Evolutionary conservation across 352 stramenopile species (phyloP), one percentile per base, ranked within the genome.

Genomic region (Phytopythium litorale): DNA sequence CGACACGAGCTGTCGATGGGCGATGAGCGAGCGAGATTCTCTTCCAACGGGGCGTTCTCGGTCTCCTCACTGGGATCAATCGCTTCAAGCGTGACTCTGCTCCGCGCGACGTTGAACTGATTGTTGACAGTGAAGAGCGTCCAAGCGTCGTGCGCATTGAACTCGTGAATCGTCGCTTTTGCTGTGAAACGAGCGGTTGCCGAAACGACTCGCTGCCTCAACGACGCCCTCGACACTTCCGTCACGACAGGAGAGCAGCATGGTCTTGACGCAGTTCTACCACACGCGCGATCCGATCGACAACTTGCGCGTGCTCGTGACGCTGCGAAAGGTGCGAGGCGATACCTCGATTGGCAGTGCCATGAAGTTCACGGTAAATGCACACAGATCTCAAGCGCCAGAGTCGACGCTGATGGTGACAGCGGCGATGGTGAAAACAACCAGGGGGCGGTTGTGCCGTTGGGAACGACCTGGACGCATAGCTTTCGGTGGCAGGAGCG

Each of bases 281-380:
- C 81, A 91, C 75, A 83, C 84, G 49, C 76, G 75, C 63, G 81
- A 89, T 60, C 79, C 84, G 12, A 89, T 92, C 62, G 79, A 88
- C 64, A 87, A 90, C 56, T 62, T 92, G 18, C 68, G 66, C 48
- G 48, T 92, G 35, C 65, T 67, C 19, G 78, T 90, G 25, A 79
- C 71, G 3, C 69, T 85, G 23, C 79, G 81, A 48, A 91, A 92
- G 79, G 84, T 87, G 32, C 12, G 37, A 18, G 25, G 35, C 35
- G 16, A 11, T 40, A 40, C 35, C 8, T 40, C 16, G 35, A 40
- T 15, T 11, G 35, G 35, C 35, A 15, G 28, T 32, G 28, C 5
- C 28, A 32, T 32, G 28, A 32, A 32, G 28, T 32, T 32, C 28
- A 32, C 11, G 15, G n/a, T 21, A 21, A 52, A 9, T 54, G 13